These are phyloP conservation scores for Carpinus fangiana DNA, from an alignment of 306 rosid species.

Conservation along the genomic window DNA sequence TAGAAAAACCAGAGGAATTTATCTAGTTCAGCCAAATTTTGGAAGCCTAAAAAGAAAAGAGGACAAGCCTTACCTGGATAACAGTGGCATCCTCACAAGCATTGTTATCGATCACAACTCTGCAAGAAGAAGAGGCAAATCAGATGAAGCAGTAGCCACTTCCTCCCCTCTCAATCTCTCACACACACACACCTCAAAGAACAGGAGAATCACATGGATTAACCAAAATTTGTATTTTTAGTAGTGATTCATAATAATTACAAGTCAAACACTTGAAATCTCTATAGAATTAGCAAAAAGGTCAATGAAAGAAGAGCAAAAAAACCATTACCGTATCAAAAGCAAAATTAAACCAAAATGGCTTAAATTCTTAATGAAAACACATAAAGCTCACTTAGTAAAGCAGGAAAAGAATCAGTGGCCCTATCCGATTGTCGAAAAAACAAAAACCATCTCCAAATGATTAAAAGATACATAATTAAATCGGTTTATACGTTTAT, in stretches of 20 bases:
- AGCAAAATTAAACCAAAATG: not conserved
- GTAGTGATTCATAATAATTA: conserved; percentile 1
- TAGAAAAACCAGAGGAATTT: not conserved
- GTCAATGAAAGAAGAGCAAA: not conserved
- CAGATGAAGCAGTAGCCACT: conserved; percentile 24
- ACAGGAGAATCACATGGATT: conserved; percentile 15
- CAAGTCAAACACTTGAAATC: not conserved
- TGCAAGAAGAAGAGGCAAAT: conserved; percentile 41
- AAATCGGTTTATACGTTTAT: not conserved
- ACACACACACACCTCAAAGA: conserved; percentile 20
- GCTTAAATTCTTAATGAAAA: not conserved
- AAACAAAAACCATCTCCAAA: not conserved
- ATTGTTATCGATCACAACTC: conserved; percentile 91
- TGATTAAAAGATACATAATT: not conserved
- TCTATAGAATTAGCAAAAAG: not conserved
- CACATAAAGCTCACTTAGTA: not conserved
- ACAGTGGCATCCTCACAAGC: conserved; percentile 76
- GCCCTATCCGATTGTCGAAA: not conserved
- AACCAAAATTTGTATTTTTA: not conserved
- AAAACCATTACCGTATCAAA: not conserved
- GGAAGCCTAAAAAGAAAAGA: conserved; percentile 16
- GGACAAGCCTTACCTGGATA: conserved; percentile 55
- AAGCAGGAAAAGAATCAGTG: not conserved
- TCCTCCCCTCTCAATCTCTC: not conserved
- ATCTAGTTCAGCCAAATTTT: conserved; percentile 1